A percentile compares a stretch with the other conserved stretches of the same genome.
These are phyloP conservation scores for Solanum hybrid DNA, from an alignment of 305 asterid species.

Conservation along the genomic window DNA sequence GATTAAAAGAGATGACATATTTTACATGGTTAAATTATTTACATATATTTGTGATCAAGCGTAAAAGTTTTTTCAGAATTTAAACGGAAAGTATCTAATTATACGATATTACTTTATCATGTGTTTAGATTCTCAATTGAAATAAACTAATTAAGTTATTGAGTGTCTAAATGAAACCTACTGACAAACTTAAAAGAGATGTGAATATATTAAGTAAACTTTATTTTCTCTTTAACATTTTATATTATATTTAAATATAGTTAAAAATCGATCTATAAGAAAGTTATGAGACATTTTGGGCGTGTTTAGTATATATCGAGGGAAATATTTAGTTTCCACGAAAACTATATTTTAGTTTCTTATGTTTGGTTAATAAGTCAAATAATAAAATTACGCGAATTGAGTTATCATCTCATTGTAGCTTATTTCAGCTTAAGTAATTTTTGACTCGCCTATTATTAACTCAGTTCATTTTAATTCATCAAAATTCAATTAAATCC, in stretches of 20 bases:
- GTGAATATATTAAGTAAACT: background rate
- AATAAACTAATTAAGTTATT: background rate
- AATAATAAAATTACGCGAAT: too few species aligned
- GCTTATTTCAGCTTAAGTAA: too few species aligned
- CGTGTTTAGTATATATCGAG: background rate
- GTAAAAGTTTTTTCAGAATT: background rate
- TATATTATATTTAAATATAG: background rate
- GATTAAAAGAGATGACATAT: background rate
- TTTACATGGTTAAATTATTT: background rate
- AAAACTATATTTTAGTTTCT: too few species aligned
- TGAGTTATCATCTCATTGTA: too few species aligned
- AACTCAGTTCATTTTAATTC: background rate
- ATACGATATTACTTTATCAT: background rate
- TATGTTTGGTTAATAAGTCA: background rate
- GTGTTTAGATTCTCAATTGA: background rate
- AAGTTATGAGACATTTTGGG: too few species aligned
- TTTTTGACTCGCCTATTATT: background rate
- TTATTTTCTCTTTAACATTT: background rate
- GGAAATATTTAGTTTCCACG: too few species aligned
- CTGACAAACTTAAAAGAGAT: background rate
- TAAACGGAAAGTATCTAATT: background rate
- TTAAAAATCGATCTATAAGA: background rate
- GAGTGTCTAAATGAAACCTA: background rate
- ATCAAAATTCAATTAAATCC: background rate
- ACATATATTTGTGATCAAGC: background rate